A percentile compares a stretch with the other conserved stretches of the same genome.
Conservation (phyloP, 148 eudicot genomes). For the Rhododendron henanense region DNA sequence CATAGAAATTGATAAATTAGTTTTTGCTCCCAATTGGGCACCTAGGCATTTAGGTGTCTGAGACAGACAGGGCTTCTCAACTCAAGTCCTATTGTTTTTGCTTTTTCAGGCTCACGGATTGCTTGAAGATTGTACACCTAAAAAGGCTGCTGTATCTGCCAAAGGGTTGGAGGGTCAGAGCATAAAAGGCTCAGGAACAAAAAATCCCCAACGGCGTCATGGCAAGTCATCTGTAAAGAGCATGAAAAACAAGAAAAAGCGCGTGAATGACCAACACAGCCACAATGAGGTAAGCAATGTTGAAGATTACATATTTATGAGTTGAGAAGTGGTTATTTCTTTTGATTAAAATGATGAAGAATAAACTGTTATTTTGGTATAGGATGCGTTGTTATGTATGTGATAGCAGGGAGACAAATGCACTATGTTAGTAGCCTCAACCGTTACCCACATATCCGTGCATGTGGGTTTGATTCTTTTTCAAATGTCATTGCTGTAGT, state of each 20-base stretch:
- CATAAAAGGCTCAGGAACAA: background rate
- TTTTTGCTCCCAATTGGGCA: background rate
- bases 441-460: background rate
- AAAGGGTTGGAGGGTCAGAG: background rate
- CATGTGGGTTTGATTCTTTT: background rate
- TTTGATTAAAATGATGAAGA: background rate
- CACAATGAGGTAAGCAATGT: background rate
- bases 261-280: background rate
- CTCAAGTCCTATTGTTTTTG: background rate
- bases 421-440: background rate
- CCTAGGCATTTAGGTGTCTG: background rate
- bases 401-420: background rate
- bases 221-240: background rate
- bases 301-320: background rate
- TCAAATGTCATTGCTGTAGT: background rate
- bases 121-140: background rate
- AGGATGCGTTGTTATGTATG: background rate
- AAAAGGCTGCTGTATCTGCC: background rate
- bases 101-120: background rate
- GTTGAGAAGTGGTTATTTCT: background rate
- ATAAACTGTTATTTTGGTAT: background rate
- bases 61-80: background rate
- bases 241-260: background rate
- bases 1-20: background rate
- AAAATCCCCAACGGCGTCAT: background rate